phyloP scores from a whole-genome alignment of 495 filamentous ascomycete species.

The Monascus purpureus region DNA sequence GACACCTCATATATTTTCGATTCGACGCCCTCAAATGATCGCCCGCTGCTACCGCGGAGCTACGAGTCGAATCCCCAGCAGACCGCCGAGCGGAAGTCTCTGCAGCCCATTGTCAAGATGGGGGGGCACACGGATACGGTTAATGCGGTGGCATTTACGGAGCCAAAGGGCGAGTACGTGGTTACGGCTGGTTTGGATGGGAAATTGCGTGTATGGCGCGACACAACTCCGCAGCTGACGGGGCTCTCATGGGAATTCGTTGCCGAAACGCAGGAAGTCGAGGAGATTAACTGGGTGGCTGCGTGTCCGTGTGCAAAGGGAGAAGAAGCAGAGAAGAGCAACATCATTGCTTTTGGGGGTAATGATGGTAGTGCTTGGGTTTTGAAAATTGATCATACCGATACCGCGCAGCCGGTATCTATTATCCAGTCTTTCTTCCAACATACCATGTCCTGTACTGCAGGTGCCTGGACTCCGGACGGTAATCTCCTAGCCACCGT shows the following conservation, averaged over 20 bases:
- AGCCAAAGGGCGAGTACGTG: constrained; percentile 72
- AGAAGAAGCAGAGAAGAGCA: constrained; percentile 44
- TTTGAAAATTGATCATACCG: constrained; percentile 59
- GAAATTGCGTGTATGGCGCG: constrained; percentile 41
- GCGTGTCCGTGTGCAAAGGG: constrained; percentile 52
- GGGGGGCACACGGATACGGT: constrained; percentile 85
- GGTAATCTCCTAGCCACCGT: constrained; percentile 84
- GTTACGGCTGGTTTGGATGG: constrained; percentile 81
- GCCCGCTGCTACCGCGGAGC: constrained; percentile 56
- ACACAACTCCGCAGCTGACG: constrained; percentile 22
- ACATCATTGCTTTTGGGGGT: constrained; percentile 81
- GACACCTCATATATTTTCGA: constrained; percentile 73
- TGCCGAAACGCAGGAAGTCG: constrained; percentile 66
- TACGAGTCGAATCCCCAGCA: constrained; percentile 55
- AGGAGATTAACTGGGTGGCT: constrained; percentile 85
- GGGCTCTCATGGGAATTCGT: constrained; percentile 47
- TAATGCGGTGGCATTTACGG: constrained; percentile 70
- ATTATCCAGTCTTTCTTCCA: constrained; percentile 85
- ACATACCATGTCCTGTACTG: constrained; percentile 76
- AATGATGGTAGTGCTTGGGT: constrained; percentile 95
- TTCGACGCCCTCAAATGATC: constrained; percentile 41
- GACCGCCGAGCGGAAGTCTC: constrained; percentile 39
- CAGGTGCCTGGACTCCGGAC: constrained; percentile 81
- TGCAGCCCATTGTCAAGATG: constrained; percentile 51
- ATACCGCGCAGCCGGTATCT: constrained; percentile 47